These are phyloP conservation scores for Hirschioporus abietinus DNA, from an alignment of 768 basidiomycete genomes.

Conservation along the genomic window DNA sequence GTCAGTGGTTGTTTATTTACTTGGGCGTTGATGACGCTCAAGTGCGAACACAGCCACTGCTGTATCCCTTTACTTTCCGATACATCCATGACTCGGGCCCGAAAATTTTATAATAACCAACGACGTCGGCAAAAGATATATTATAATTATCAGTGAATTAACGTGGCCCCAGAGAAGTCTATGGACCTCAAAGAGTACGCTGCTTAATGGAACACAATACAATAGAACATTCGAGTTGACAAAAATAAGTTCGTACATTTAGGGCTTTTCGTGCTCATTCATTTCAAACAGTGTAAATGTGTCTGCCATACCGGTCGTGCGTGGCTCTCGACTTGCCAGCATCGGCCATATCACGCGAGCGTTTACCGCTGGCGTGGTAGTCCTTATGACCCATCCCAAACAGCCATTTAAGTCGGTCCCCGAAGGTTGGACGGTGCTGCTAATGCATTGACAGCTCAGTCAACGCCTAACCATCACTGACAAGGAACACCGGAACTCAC, in stretches of 20 bases:
- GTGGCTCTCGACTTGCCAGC: not conserved
- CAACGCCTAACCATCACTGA: not conserved
- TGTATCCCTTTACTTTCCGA: not conserved
- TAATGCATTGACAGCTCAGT: not conserved
- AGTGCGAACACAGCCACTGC: not conserved
- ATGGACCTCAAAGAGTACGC: not conserved
- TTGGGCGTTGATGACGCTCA: not conserved
- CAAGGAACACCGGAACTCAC: not conserved
- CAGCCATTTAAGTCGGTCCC: not conserved
- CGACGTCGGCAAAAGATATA: not conserved
- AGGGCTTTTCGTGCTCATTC: not conserved
- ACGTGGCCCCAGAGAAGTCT: not conserved
- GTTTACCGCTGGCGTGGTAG: not conserved
- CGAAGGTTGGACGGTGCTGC: not conserved
- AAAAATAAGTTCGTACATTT: not conserved
- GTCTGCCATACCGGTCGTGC: slow-evolving; percentile 2
- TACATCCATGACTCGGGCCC: too few relatives aligned
- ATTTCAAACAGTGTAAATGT: not conserved
- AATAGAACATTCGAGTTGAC: not conserved
- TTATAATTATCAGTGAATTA: not conserved
- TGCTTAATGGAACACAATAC: not conserved
- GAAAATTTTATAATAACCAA: too few relatives aligned
- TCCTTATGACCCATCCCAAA: not conserved
- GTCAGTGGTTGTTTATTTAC: too few relatives aligned
- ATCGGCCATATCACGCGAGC: not conserved